phyloP scores from a whole-genome alignment of 805 yeast species.

The Ogataea zsoltii region DNA sequence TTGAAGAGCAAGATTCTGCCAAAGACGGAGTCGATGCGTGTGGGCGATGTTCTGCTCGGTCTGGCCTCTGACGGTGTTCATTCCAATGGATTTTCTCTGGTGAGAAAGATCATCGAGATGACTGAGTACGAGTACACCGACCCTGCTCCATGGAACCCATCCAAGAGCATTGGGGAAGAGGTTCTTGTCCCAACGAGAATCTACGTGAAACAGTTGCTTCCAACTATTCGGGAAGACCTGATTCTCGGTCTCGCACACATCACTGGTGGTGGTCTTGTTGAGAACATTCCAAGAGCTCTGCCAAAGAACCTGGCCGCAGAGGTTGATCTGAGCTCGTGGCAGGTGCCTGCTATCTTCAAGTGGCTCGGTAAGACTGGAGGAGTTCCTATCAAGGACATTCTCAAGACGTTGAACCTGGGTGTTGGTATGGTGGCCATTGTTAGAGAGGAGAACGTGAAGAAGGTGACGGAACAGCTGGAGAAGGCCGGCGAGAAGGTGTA shows the following conservation, averaged over 20 bases:
- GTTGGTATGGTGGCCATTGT: conserved; percentile 95
- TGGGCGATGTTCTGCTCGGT: conserved; percentile 84
- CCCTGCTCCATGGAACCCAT: conserved; percentile 80
- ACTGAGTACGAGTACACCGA: conserved; percentile 70
- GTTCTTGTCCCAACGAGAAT: conserved; percentile 88
- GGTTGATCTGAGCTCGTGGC: conserved; percentile 79
- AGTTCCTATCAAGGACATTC: conserved; percentile 80
- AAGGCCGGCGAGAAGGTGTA: conserved; percentile 76
- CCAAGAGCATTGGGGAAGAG: conserved; percentile 79
- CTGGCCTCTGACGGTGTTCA: conserved; percentile 91
- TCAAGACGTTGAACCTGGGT: conserved; percentile 94
- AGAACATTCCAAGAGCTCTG: conserved; percentile 92
- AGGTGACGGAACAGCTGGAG: conserved; percentile 52
- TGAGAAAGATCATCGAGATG: conserved; percentile 85
- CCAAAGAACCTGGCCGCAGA: conserved; percentile 79
- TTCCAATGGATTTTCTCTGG: conserved; percentile 94
- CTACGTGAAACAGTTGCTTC: conserved; percentile 87
- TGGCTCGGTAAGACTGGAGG: conserved; percentile 93
- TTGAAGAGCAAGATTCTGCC: conserved; percentile 75
- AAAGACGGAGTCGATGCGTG: conserved; percentile 59
- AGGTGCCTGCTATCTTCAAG: conserved; percentile 83
- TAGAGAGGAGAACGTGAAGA: conserved; percentile 61
- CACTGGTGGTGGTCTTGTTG: conserved; percentile 98
- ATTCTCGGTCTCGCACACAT: conserved; percentile 92
- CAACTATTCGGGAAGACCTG: conserved; percentile 64